These are phyloP conservation scores for Tulasnella sp. DNA, from an alignment of 768 basidiomycete genomes.

Conservation along the genomic window DNA sequence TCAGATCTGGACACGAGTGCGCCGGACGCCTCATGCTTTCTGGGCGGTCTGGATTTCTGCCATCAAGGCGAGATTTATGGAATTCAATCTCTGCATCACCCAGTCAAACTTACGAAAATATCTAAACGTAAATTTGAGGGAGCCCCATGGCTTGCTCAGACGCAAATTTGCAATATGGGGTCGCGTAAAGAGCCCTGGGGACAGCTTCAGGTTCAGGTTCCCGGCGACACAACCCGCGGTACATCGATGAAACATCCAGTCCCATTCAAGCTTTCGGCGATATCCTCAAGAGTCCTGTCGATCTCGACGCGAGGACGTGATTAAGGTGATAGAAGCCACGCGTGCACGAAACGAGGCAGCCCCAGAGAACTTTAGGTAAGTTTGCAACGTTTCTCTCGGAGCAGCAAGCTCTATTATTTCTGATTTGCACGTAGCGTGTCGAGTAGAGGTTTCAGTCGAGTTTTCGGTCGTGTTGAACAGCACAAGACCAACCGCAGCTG, in stretches of 20 bases:
- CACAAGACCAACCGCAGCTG: neutral
- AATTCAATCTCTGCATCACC: neutral
- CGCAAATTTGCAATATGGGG: neutral
- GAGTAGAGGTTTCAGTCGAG: neutral
- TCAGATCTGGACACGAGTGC: neutral
- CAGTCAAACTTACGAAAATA: neutral
- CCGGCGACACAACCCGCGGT: neutral
- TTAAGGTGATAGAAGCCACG: slow-evolving; percentile 5
- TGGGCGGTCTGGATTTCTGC: neutral
- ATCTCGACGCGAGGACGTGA: slow-evolving; percentile 4
- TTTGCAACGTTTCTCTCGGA: slow-evolving; percentile 8
- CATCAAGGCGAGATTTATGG: neutral
- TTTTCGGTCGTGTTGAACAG: neutral
- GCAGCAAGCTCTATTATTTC: neutral
- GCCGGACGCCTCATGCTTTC: neutral
- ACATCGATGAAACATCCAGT: neutral
- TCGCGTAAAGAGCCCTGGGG: neutral
- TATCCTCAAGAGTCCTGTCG: neutral
- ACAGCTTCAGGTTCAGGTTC: neutral
- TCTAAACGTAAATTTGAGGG: neutral
- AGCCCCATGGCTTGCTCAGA: neutral
- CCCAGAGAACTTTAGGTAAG: slow-evolving; percentile 15
- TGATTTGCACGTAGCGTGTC: neutral
- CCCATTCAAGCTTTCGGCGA: neutral
- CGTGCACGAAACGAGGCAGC: neutral